A percentile compares a stretch with the other conserved stretches of the same genome.
Evolutionary conservation across 495 filamentous ascomycete genomes (phyloP).

Genomic region (Neurospora sp.): DNA sequence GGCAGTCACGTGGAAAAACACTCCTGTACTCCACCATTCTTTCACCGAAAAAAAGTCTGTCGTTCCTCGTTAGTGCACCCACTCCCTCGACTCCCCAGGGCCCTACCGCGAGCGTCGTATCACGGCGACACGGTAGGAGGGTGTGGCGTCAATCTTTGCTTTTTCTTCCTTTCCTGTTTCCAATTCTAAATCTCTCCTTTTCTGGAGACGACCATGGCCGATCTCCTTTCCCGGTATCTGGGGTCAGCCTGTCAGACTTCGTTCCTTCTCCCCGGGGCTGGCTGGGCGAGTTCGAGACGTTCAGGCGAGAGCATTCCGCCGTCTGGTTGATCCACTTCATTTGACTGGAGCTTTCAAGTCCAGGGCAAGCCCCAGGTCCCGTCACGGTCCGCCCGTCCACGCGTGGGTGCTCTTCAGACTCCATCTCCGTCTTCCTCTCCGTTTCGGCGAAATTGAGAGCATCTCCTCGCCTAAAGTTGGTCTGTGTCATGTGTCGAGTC

Average conservation of each 20-base stretch:
- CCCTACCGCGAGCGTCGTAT: background rate
- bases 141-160: background rate
- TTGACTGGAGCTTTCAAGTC: background rate
- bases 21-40: slow-evolving; percentile 20
- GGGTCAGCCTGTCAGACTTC: background rate
- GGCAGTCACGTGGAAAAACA: slow-evolving; percentile 15
- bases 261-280: background rate
- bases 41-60: slow-evolving; percentile 4
- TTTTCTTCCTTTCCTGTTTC: background rate
- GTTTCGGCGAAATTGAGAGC: background rate
- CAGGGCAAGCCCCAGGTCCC: background rate
- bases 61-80: background rate
- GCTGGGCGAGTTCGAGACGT: background rate
- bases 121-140: background rate
- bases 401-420: background rate
- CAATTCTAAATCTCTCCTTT: background rate
- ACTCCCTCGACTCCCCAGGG: background rate
- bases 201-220: background rate
- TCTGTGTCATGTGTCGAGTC: background rate
- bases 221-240: background rate
- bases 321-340: background rate
- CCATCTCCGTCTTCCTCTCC: background rate
- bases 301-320: background rate
- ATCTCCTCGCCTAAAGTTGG: background rate
- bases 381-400: background rate